phyloP scores from a whole-genome alignment of 805 yeast species.

The Candida qinlingensis region DNA sequence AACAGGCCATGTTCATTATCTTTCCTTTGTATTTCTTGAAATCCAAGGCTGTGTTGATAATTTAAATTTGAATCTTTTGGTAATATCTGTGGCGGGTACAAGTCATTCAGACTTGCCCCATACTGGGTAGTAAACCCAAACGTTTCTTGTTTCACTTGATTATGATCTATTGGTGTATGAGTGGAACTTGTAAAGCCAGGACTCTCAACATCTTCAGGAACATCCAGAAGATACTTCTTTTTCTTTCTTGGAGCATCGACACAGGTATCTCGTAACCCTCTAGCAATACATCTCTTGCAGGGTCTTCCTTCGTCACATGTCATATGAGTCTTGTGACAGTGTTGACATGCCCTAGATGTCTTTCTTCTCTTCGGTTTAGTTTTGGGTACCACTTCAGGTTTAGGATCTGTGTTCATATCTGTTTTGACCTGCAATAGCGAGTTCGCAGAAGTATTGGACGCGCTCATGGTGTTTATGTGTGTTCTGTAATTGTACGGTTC shows the following conservation, averaged over 20 bases:
- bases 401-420: not conserved
- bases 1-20: not conserved
- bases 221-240: conserved; percentile 73
- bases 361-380: conserved; percentile 39
- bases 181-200: not conserved
- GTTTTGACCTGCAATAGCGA: not conserved
- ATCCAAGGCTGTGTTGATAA: conserved; percentile 1
- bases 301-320: conserved; percentile 85
- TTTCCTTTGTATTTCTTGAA: not conserved
- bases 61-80: not conserved
- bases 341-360: conserved; percentile 82
- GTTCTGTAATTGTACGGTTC: not conserved
- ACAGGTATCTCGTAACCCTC: conserved; percentile 68
- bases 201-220: conserved; percentile 29
- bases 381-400: not conserved
- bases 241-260: conserved; percentile 86
- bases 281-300: conserved; percentile 68
- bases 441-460: not conserved
- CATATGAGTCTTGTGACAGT: conserved; percentile 87
- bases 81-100: conserved; percentile 5
- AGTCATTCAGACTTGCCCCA: conserved; percentile 1
- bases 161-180: not conserved
- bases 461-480: not conserved
- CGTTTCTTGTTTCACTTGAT: too few species aligned
- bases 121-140: too few species aligned